These are phyloP conservation scores for Hypoxylon fragiforme DNA, from an alignment of 495 filamentous ascomycete species.

Conservation along the genomic window DNA sequence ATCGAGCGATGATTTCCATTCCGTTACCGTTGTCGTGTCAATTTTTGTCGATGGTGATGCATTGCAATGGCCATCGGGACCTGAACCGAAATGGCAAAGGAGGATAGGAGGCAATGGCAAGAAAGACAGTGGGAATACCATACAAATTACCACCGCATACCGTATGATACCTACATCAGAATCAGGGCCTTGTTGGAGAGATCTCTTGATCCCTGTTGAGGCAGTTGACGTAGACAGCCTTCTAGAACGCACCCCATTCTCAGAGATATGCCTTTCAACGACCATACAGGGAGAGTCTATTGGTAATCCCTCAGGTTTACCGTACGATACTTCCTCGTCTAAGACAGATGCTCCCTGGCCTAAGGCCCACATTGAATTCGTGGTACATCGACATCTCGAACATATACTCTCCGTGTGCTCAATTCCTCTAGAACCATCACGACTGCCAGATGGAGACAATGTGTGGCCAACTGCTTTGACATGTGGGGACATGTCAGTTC, in stretches of 20 bases:
- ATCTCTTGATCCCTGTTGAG: neutral
- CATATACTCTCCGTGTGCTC: neutral
- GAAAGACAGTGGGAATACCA: neutral
- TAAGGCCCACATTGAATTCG: neutral
- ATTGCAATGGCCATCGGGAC: neutral
- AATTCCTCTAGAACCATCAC: neutral
- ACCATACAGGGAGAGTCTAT: neutral
- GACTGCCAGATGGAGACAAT: neutral
- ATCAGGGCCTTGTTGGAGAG: neutral
- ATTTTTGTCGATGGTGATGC: neutral
- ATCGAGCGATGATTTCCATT: neutral
- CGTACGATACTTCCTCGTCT: neutral
- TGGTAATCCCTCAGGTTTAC: neutral
- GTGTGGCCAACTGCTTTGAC: neutral
- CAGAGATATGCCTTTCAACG: neutral
- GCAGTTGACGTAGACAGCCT: neutral
- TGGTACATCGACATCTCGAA: neutral
- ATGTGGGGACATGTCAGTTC: neutral
- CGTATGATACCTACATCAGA: neutral
- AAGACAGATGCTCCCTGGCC: neutral
- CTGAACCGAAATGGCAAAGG: neutral
- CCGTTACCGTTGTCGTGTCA: neutral
- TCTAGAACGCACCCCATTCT: neutral
- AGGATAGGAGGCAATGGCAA: neutral
- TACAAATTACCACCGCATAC: neutral